Conservation (phyloP, 257 asterid species). For the Linaria vulgaris region DNA sequence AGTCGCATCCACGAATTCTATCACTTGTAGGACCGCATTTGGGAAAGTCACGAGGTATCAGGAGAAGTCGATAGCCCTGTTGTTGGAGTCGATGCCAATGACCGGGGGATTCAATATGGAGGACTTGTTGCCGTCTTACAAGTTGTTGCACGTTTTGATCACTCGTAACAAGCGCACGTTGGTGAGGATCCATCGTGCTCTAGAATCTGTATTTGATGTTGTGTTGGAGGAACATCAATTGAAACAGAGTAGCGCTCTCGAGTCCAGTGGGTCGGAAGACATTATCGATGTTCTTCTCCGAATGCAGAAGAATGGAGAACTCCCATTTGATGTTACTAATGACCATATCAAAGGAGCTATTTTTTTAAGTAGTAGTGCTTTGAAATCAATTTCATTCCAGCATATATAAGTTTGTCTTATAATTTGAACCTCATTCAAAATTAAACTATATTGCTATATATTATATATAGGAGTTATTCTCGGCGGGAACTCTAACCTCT, state of each 20-base stretch:
- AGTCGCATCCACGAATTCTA: neutral
- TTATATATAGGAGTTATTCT: no score
- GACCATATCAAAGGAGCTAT: no score
- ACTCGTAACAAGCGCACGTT: neutral
- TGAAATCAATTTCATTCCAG: no score
- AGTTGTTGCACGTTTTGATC: neutral
- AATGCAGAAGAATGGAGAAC: no score
- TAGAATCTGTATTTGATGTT: conserved; percentile 12
- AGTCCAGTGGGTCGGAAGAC: no score
- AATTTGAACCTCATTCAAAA: no score
- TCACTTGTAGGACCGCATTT: conserved; percentile 11
- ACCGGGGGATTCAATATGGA: neutral
- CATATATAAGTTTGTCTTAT: no score
- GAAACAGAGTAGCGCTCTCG: neutral
- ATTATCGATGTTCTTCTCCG: no score
- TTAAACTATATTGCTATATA: no score
- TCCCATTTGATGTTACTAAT: no score
- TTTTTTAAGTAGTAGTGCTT: no score
- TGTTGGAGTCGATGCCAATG: neutral
- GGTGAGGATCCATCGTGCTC: conserved; percentile 11
- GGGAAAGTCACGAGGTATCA: neutral
- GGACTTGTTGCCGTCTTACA: neutral
- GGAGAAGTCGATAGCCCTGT: neutral
- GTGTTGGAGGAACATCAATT: conserved; percentile 12
- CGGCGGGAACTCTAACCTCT: no score